Percentiles rank a stretch among this genome's conserved stretches.
Evolutionary conservation across 1,139 yeast genomes (phyloP).

Genomic region (Taphrina communis): DNA sequence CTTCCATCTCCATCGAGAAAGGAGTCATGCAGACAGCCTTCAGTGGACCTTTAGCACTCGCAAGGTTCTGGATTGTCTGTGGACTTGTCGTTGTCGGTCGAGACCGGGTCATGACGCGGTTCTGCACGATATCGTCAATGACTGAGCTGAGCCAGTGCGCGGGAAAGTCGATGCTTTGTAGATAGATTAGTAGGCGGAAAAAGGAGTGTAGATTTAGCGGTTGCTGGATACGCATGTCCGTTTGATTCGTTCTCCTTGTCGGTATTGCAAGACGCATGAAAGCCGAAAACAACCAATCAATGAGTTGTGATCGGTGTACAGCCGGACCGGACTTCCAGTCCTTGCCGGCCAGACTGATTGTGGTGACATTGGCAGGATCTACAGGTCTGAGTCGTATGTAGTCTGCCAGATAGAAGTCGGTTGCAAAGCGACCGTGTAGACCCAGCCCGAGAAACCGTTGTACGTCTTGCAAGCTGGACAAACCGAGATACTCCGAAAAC

Average conservation of each 20-base stretch:
- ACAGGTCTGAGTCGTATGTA: slow-evolving; percentile 29
- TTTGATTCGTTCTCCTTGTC: background rate
- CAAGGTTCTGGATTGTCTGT: background rate
- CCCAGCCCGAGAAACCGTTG: slow-evolving; percentile 31
- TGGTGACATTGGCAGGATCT: slow-evolving; percentile 24
- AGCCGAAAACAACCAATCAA: slow-evolving; percentile 29
- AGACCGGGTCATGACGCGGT: slow-evolving; percentile 34
- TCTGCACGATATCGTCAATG: slow-evolving; percentile 35
- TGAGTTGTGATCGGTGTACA: slow-evolving; percentile 16
- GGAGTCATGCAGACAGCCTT: slow-evolving; percentile 35
- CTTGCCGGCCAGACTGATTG: slow-evolving; percentile 21
- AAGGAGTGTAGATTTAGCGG: slow-evolving; percentile 37
- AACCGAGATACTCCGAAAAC: slow-evolving; percentile 14
- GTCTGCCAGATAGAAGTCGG: slow-evolving; percentile 11
- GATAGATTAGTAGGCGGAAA: slow-evolving; percentile 28
- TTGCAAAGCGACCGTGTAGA: slow-evolving; percentile 13
- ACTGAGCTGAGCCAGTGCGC: slow-evolving; percentile 37
- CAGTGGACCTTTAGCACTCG: slow-evolving; percentile 19
- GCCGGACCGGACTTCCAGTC: slow-evolving; percentile 31
- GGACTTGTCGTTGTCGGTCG: slow-evolving; percentile 11
- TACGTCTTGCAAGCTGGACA: slow-evolving; percentile 4
- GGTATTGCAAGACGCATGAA: slow-evolving; percentile 33
- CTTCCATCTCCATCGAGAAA: slow-evolving; percentile 39
- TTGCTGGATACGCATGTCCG: slow-evolving; percentile 17
- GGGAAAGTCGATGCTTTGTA: slow-evolving; percentile 31